Evolutionary conservation across 202 grass and related monocot genomes (phyloP).

Genomic region (Digitaria exilis): DNA sequence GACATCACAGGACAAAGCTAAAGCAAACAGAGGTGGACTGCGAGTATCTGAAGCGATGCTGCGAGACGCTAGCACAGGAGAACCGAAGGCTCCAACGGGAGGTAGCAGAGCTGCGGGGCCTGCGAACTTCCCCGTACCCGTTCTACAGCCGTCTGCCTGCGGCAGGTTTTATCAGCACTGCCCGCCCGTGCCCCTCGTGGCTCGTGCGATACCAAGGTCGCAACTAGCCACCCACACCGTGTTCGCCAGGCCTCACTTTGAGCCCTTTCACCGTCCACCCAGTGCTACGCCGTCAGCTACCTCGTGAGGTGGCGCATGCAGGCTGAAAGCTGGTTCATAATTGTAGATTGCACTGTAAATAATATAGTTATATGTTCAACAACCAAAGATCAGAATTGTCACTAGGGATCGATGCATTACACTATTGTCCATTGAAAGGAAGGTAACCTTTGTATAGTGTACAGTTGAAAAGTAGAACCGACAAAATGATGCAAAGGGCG

Average conservation of each 20-base stretch:
- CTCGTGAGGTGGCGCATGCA: not conserved
- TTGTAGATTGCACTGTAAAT: not conserved
- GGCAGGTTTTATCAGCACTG: conserved; percentile 9
- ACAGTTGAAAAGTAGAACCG: not conserved
- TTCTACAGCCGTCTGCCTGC: conserved; percentile 23
- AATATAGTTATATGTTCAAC: not conserved
- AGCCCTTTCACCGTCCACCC: conserved; percentile 24
- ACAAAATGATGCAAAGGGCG: not conserved
- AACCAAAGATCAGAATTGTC: not conserved
- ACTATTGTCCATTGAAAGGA: not conserved
- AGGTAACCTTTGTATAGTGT: not conserved
- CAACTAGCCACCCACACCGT: not conserved
- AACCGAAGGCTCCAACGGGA: conserved; percentile 73
- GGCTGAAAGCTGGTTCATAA: not conserved
- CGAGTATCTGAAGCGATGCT: conserved; percentile 65
- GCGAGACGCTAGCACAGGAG: conserved; percentile 59
- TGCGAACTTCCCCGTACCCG: conserved; percentile 19
- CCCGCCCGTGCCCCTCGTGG: conserved; percentile 20
- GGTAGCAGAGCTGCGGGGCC: conserved; percentile 56
- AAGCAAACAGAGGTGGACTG: conserved; percentile 80
- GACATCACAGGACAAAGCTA: conserved; percentile 62
- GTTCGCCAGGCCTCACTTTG: too few relatives aligned
- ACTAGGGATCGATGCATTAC: not conserved
- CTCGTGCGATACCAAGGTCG: not conserved
- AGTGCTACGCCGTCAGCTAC: conserved; percentile 40